Conservation (phyloP, 768 basidiomycete species). For the Crucibulum laeve region DNA sequence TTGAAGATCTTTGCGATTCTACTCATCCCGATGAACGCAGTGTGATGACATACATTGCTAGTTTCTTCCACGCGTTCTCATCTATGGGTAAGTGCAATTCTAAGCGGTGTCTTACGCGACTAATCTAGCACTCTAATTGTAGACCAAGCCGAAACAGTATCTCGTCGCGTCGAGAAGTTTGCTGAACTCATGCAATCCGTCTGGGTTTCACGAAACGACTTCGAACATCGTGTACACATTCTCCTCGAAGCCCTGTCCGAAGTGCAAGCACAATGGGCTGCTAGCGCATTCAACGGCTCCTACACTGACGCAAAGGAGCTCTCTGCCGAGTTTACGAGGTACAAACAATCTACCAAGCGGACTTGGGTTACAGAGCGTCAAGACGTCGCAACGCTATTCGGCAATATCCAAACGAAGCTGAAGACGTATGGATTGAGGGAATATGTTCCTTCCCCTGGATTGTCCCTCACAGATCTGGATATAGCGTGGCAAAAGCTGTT, state of each 20-base stretch:
- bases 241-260: conserved; percentile 62
- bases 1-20: conserved; percentile 89
- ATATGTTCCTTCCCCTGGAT: conserved; percentile 74
- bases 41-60: conserved; percentile 98
- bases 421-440: conserved; percentile 84
- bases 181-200: conserved; percentile 93
- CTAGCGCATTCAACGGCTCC: conserved; percentile 61
- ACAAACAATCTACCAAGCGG: conserved; percentile 85
- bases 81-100: conserved; percentile 70
- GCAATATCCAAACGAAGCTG: conserved; percentile 92
- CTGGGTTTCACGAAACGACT: conserved; percentile 86
- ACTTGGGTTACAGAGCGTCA: conserved; percentile 88
- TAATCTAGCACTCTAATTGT: conserved; percentile 1
- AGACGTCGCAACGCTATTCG: conserved; percentile 82
- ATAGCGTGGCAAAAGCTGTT: conserved; percentile 71
- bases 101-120: background rate
- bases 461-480: conserved; percentile 72
- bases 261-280: conserved; percentile 68
- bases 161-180: conserved; percentile 91
- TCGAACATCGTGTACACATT: conserved; percentile 65
- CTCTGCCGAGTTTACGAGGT: conserved; percentile 64
- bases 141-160: conserved; percentile 96
- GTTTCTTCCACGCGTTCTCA: conserved; percentile 97
- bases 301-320: conserved; percentile 81
- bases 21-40: conserved; percentile 91